Evolutionary conservation across 192 early-diverging fungal genomes (phyloP).

Genomic region (Rhizophagus sp.): DNA sequence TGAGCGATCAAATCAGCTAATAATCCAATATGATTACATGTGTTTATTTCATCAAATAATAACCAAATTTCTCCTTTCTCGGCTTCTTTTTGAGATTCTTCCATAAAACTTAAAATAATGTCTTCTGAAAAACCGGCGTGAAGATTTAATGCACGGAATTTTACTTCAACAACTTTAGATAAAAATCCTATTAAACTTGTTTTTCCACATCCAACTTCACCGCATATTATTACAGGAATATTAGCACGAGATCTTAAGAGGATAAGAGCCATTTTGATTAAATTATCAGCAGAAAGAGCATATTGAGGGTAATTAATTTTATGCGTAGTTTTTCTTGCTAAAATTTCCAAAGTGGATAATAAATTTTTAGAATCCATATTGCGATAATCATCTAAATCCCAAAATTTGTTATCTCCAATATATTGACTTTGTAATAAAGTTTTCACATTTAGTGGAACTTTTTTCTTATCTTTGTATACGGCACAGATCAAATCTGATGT

Average conservation of each 20-base stretch:
- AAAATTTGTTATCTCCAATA: not conserved
- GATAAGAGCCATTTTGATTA: constrained; percentile 33
- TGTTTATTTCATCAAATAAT: constrained; percentile 20
- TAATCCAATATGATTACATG: too few species aligned
- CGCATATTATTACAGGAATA: constrained; percentile 30
- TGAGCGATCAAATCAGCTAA: too few species aligned
- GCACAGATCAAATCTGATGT: constrained; percentile 27
- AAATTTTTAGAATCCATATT: not conserved
- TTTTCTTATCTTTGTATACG: constrained; percentile 6
- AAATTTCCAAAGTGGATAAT: constrained; percentile 6
- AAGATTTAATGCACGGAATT: constrained; percentile 10
- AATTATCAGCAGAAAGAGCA: constrained; percentile 25
- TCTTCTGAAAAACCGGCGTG: constrained; percentile 27
- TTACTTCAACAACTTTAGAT: constrained; percentile 20
- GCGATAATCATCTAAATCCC: constrained; percentile 15
- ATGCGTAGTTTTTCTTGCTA: constrained; percentile 9
- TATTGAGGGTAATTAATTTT: not conserved
- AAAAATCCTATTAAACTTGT: constrained; percentile 29
- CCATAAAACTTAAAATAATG: not conserved
- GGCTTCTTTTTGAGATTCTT: not conserved
- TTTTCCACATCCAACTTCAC: constrained; percentile 30
- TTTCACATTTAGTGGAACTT: constrained; percentile 28
- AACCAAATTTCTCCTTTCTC: constrained; percentile 12
- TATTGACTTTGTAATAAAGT: constrained; percentile 26
- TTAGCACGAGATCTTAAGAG: constrained; percentile 26